Conservation (phyloP, 1,284 basidiomycete genomes). For the Trichosporon coremiiforme region DNA sequence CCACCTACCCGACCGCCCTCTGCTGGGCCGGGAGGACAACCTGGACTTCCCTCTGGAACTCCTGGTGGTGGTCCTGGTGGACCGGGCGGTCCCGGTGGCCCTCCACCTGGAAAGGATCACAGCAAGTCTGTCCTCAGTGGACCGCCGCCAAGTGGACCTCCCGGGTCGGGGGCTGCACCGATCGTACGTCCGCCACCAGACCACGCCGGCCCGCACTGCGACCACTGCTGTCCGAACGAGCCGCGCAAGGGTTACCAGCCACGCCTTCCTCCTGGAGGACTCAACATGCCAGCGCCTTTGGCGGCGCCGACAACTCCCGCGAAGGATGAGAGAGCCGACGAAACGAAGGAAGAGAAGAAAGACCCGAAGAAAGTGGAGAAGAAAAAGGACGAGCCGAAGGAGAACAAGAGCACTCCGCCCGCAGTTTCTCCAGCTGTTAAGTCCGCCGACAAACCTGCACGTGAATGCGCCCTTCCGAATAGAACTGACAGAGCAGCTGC, state of each 20-base stretch:
- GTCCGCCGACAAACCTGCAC: constrained; percentile 9
- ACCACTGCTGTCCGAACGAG: constrained; percentile 16
- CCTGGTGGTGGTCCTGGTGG: neutral
- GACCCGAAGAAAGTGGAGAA: constrained; percentile 37
- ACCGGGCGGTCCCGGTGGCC: neutral
- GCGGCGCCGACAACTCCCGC: neutral
- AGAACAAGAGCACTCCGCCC: neutral
- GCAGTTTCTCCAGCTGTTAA: neutral
- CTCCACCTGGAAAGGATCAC: neutral
- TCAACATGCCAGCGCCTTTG: neutral
- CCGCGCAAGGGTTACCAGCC: neutral
- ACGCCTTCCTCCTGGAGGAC: neutral
- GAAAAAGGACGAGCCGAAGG: constrained; percentile 19
- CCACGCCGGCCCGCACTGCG: constrained; percentile 6
- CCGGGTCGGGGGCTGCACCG: neutral
- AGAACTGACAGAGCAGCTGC: neutral
- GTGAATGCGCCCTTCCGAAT: neutral
- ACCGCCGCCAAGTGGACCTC: neutral
- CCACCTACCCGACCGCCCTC: neutral
- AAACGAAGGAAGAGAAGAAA: constrained; percentile 35
- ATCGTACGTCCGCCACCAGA: neutral
- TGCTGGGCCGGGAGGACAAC: neutral
- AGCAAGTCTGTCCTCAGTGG: neutral
- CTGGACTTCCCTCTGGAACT: neutral
- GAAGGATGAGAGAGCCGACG: constrained; percentile 30